Evolutionary conservation across 176 grass and related monocot genomes (phyloP), one percentile per base, ranked within the genome.

Genomic region (Juncus inflexus): DNA sequence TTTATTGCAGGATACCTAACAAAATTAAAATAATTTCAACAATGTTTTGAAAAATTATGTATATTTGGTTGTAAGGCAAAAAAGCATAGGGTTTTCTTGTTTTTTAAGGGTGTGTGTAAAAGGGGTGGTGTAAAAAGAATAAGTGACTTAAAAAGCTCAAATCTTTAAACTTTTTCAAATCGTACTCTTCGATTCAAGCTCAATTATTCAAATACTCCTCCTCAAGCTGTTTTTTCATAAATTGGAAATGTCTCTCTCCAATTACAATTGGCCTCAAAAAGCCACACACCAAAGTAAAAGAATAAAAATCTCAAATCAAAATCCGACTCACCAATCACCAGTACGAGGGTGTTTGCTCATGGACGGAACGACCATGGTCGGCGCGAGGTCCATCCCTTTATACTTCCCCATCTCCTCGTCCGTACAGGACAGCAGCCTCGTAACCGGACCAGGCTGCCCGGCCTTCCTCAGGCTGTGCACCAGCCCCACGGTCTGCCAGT

Each of bases 1-100:
- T 99, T 99, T 65, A 92, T 86, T 64, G 88, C 94, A 2, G 88
- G 94, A 74, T 99, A 99, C 94, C 94, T 99, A 19, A 43, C 43
- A 87, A 73, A 76, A 42, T 58, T 47, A 47, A 9, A 47, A 47
- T 47, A 47, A 47, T 47, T 5, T 47, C 43, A 47, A 47, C 9
- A 9, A 9, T 47, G 9, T 9, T 47, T 47, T 28, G 19, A 28
- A 28, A 28, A 28, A 28, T 28, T 28, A 28, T 28, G 19, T 28
- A 28, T 28, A 1, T 28, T 28, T 28, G 19, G 19, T 28, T 28
- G 19, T 28, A 28, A 28, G 19, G 19, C 19, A 28, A 28, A 28
- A 28, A 28, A 28, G 19, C 19, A 28, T 28, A 28, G 19, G 19
- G 19, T 28, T 28, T 28, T 28, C 19, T 28, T 1, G 19, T 28